Evolutionary conservation across 106 monocot species (phyloP), one percentile per base, ranked within the genome.

Genomic region (Platanthera guangdongensis): DNA sequence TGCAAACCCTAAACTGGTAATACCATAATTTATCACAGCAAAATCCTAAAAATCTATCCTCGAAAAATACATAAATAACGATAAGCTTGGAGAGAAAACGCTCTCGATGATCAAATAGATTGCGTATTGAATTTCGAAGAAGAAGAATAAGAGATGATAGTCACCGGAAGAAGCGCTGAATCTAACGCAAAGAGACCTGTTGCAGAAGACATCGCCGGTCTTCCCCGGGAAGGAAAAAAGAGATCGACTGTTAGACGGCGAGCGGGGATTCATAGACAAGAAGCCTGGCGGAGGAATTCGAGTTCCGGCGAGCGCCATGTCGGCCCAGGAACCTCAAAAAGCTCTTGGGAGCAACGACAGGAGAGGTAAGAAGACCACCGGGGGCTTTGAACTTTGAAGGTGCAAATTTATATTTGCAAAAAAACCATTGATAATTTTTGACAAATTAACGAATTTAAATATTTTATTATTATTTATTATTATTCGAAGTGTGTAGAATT

Each of bases 271-370:
- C 71, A 55, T 7, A 13, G 73, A 48, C 28, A 76, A 51, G 47
- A 68, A 73, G 50, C 59, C 72, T 48, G 78, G 71, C 45, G 80
- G 22, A 7, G 71, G 9, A 11, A 65, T 54, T 2, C 74, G 67
- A 18, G 76, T 47, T 74, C 72, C 80, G 18, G 81, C 75, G 79
- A 87, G 79, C 72, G 87, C 85, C 90, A 90, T 90, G 67, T 50
- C 28, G 21, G 19, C 39, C 39, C 1, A 39, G 1, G 39, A 39
- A 39, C 39, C 39, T 39, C 39, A 39, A 39, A 39, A 39, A 39
- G 39, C 39, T 39, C 39, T 39, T 39, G 39, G 39, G 39, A 39
- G 39, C 2, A 39, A 39, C 39, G 1, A 39, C 39, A 39, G 39
- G 39, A 39, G 39, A 39, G 39, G 39, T 39, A 39, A 39, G 39